These are phyloP conservation scores for Beta macrorhiza DNA, from an alignment of 179 eudicot genomes.

Conservation along the genomic window DNA sequence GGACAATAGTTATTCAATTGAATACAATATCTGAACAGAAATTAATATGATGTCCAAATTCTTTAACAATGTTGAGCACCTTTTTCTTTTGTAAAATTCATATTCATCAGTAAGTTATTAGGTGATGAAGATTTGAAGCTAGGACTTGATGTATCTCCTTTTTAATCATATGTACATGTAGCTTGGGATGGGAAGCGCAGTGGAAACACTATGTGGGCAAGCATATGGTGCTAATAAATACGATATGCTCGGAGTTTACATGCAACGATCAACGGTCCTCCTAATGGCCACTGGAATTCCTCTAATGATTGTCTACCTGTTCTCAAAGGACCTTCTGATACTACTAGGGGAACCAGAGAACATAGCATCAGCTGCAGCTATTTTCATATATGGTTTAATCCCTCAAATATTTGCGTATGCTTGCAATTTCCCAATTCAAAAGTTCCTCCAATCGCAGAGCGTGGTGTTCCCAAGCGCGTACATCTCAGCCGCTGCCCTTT, in stretches of 20 bases:
- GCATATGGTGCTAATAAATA: slow-evolving; percentile 61
- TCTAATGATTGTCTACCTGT: slow-evolving; percentile 40
- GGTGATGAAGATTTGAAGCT: not conserved
- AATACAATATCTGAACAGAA: too few relatives aligned
- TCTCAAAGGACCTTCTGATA: slow-evolving; percentile 44
- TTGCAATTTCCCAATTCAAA: slow-evolving; percentile 52
- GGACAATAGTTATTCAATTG: too few relatives aligned
- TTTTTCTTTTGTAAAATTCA: not conserved
- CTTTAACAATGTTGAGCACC: too few relatives aligned
- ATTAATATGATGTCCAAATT: too few relatives aligned
- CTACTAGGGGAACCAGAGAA: slow-evolving; percentile 49
- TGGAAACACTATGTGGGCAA: slow-evolving; percentile 76
- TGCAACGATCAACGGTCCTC: slow-evolving; percentile 61
- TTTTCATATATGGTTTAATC: slow-evolving; percentile 47
- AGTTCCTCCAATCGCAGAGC: slow-evolving; percentile 67
- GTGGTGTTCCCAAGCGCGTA: slow-evolving; percentile 40
- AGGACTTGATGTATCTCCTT: not conserved
- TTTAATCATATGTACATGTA: slow-evolving; percentile 20
- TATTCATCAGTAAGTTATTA: not conserved
- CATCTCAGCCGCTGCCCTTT: slow-evolving; percentile 60
- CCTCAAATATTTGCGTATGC: slow-evolving; percentile 53
- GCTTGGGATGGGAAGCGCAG: slow-evolving; percentile 78
- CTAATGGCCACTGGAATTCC: slow-evolving; percentile 32
- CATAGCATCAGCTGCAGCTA: slow-evolving; percentile 51
- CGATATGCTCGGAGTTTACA: slow-evolving; percentile 63